phyloP scores from a whole-genome alignment of 176 grass and related monocot species.

The Raddia guianensis region DNA sequence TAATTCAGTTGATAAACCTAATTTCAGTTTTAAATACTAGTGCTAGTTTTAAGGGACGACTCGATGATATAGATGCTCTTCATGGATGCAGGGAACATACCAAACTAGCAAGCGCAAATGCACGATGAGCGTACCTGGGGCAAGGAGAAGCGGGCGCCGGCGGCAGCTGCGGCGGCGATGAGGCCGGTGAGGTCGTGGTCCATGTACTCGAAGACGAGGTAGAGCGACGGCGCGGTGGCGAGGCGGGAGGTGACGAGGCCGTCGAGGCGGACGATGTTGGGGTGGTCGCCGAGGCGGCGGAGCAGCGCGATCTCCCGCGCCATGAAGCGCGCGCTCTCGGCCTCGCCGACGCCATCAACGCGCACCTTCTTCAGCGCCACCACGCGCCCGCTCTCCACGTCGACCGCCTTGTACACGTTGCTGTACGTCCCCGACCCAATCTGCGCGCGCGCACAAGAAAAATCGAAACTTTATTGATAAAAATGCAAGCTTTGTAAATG shows the following conservation, averaged over 20 bases:
- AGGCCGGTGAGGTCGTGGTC: constrained; percentile 94
- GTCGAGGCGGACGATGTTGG: constrained; percentile 70
- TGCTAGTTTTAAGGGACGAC: no score
- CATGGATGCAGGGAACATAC: neutral
- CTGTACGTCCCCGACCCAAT: constrained; percentile 98
- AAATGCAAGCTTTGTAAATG: neutral
- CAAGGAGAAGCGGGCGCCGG: constrained; percentile 63
- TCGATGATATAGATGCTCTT: neutral
- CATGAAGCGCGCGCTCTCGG: constrained; percentile 86
- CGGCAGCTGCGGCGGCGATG: constrained; percentile 39
- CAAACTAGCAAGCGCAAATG: neutral
- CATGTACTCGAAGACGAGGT: constrained; percentile 97
- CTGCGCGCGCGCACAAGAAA: constrained; percentile 33
- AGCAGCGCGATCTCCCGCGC: constrained; percentile 84
- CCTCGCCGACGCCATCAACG: constrained; percentile 61
- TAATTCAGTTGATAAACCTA: no score
- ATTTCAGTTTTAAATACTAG: no score
- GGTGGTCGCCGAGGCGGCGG: constrained; percentile 68
- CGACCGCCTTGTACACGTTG: constrained; percentile 98
- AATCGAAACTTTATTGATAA: neutral
- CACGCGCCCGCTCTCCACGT: constrained; percentile 61
- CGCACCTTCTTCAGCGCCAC: constrained; percentile 98
- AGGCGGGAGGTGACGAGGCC: constrained; percentile 86
- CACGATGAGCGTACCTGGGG: constrained; percentile 58
- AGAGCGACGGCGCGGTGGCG: constrained; percentile 74